Evolutionary conservation across 2,329 filamentous ascomycete genomes (phyloP).

Genomic region (Aspergillus niger): DNA sequence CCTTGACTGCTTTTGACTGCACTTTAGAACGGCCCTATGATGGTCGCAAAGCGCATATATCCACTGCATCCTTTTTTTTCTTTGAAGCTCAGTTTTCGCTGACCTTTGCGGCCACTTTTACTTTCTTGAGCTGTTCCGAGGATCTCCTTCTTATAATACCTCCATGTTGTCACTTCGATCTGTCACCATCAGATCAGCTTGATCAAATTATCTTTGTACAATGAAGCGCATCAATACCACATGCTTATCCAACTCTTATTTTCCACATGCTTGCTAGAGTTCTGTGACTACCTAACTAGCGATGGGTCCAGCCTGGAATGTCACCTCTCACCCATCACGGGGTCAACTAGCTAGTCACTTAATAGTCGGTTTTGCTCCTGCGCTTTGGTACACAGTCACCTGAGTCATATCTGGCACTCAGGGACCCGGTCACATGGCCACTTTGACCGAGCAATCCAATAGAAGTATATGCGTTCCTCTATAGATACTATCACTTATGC

Average conservation of each 20-base stretch:
- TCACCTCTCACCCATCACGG: no score
- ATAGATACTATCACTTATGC: no score
- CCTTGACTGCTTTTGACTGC: slow-evolving; percentile 18
- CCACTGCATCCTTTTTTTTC: slow-evolving; percentile 17
- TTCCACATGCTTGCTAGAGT: slow-evolving; percentile 11
- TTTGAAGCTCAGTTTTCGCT: neutral
- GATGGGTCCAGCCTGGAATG: no score
- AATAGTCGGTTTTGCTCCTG: no score
- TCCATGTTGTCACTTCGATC: slow-evolving; percentile 23
- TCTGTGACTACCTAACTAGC: no score
- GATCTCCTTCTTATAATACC: slow-evolving; percentile 7
- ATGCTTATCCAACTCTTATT: slow-evolving; percentile 29
- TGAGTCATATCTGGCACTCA: no score
- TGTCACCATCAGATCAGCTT: slow-evolving; percentile 18
- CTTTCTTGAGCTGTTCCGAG: neutral
- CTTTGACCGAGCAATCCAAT: no score
- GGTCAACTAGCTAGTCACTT: no score
- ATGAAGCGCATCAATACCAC: slow-evolving; percentile 46
- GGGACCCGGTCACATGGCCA: no score
- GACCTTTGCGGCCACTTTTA: neutral
- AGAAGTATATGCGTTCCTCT: no score
- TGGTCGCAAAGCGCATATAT: neutral
- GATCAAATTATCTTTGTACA: slow-evolving; percentile 36
- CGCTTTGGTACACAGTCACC: no score
- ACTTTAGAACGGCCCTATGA: slow-evolving; percentile 20